Conservation (phyloP, 2,329 filamentous ascomycete species). For the Colletotrichum scovillei region DNA sequence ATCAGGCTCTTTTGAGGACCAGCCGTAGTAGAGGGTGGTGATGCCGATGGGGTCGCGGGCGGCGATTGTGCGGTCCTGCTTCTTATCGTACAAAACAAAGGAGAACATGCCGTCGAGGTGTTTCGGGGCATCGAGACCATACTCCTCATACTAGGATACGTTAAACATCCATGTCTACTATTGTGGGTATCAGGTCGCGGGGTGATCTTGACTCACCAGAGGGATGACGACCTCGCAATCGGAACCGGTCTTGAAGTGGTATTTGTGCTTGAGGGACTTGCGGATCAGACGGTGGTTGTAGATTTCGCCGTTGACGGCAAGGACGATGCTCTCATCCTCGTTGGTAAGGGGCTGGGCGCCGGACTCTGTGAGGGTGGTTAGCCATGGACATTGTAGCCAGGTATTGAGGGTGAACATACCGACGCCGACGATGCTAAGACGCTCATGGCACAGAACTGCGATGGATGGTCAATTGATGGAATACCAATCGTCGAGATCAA, state of each 20-base stretch:
- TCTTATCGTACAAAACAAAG: conserved; percentile 97
- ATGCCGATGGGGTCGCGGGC: conserved; percentile 97
- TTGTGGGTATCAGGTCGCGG: background rate
- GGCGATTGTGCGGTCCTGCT: conserved; percentile 89
- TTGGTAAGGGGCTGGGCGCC: conserved; percentile 96
- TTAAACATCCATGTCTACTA: conserved; percentile 10
- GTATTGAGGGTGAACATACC: conserved; percentile 65
- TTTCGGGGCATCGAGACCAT: conserved; percentile 92
- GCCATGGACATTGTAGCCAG: conserved; percentile 8
- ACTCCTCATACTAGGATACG: conserved; percentile 80
- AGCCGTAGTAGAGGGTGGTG: conserved; percentile 97
- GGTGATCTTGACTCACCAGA: conserved; percentile 69
- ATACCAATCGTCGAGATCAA: background rate
- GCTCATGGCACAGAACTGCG: conserved; percentile 93
- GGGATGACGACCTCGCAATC: conserved; percentile 99
- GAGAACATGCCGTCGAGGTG: conserved; percentile 99
- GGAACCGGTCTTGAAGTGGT: conserved; percentile 98
- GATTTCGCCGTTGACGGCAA: conserved; percentile 99
- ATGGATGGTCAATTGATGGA: conserved; percentile 42
- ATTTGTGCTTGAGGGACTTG: conserved; percentile 84
- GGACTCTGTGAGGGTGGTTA: conserved; percentile 71
- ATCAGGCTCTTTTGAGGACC: conserved; percentile 83
- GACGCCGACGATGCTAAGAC: conserved; percentile 96
- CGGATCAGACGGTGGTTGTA: conserved; percentile 98
- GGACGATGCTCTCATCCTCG: conserved; percentile 85